Conservation (phyloP, 805 yeast genomes). For the Peterozyma toletana region DNA sequence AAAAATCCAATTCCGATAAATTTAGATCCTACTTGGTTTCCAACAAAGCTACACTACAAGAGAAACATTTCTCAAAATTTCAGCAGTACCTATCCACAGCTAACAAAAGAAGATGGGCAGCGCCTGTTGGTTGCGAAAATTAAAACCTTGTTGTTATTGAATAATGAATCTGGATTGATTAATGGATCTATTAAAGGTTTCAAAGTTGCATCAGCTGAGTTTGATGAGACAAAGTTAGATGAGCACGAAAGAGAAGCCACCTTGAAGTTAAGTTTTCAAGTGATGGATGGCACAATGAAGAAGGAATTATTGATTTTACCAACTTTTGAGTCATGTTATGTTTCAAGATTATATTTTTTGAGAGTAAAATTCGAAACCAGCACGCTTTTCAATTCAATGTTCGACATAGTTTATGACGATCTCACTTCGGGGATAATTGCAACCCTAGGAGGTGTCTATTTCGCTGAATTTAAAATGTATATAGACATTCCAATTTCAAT, state of each 20-base stretch:
- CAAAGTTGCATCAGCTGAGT: constrained; percentile 9
- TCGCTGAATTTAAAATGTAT: constrained; percentile 1
- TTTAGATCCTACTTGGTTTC: constrained; percentile 22
- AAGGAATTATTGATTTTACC: constrained; percentile 34
- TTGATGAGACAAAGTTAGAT: constrained; percentile 7
- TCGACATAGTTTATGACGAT: constrained; percentile 1
- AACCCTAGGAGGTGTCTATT: constrained; percentile 5
- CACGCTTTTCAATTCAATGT: neutral
- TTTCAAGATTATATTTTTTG: constrained; percentile 43
- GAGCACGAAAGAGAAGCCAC: constrained; percentile 5
- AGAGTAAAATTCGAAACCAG: constrained; percentile 3
- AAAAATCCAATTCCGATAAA: constrained; percentile 47
- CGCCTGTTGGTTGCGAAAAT: neutral
- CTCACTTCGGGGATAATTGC: neutral
- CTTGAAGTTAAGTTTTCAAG: constrained; percentile 32
- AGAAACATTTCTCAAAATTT: neutral
- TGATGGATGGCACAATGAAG: constrained; percentile 34
- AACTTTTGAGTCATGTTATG: constrained; percentile 48
- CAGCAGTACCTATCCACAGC: neutral
- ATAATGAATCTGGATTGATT: constrained; percentile 19
- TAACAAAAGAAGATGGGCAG: neutral
- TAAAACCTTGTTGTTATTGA: constrained; percentile 10
- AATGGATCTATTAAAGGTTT: constrained; percentile 20
- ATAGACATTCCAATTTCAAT: constrained; percentile 8
- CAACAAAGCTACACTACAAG: constrained; percentile 12